A percentile compares a stretch with the other conserved stretches of the same genome.
Evolutionary conservation across 1,284 basidiomycete genomes (phyloP).

Genomic region (Ustilago esculenta): DNA sequence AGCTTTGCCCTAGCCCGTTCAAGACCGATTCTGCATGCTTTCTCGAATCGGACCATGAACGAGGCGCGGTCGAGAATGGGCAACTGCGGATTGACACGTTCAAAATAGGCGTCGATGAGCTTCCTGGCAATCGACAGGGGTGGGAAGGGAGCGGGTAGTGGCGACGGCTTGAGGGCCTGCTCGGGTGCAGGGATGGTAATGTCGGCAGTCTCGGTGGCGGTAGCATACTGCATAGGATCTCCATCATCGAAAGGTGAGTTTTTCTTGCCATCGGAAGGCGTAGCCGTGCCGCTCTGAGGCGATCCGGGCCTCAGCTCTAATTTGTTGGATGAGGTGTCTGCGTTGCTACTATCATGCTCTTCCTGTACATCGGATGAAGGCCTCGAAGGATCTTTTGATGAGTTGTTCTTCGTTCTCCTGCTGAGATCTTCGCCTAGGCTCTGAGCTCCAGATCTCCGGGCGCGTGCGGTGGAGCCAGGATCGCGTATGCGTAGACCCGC

Average conservation of each 20-base stretch:
- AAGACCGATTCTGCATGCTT: slow-evolving; percentile 29
- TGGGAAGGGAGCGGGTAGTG: slow-evolving; percentile 42
- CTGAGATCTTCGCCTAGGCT: slow-evolving; percentile 29
- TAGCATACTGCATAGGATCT: slow-evolving; percentile 51
- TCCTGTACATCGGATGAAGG: slow-evolving; percentile 1
- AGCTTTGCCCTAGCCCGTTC: slow-evolving; percentile 29
- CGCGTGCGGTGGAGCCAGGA: slow-evolving; percentile 21
- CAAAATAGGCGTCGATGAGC: slow-evolving; percentile 49
- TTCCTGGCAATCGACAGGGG: slow-evolving; percentile 40
- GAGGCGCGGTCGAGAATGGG: slow-evolving; percentile 40
- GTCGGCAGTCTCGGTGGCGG: slow-evolving; percentile 41
- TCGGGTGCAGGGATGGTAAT: slow-evolving; percentile 48
- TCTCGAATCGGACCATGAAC: slow-evolving; percentile 43
- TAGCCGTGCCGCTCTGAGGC: slow-evolving; percentile 24
- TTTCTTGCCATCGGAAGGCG: slow-evolving; percentile 41
- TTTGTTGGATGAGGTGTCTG: neutral
- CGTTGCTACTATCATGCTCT: neutral
- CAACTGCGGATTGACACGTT: slow-evolving; percentile 46
- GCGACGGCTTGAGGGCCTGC: slow-evolving; percentile 40
- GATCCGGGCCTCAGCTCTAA: slow-evolving; percentile 15
- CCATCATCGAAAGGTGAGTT: slow-evolving; percentile 45
- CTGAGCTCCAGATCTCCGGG: slow-evolving; percentile 10
- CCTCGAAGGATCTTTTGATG: slow-evolving; percentile 2
- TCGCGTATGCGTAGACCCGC: slow-evolving; percentile 41
- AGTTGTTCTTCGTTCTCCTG: slow-evolving; percentile 12